These are phyloP conservation scores for Inga laurina DNA, from an alignment of 306 rosid genomes.

Conservation along the genomic window DNA sequence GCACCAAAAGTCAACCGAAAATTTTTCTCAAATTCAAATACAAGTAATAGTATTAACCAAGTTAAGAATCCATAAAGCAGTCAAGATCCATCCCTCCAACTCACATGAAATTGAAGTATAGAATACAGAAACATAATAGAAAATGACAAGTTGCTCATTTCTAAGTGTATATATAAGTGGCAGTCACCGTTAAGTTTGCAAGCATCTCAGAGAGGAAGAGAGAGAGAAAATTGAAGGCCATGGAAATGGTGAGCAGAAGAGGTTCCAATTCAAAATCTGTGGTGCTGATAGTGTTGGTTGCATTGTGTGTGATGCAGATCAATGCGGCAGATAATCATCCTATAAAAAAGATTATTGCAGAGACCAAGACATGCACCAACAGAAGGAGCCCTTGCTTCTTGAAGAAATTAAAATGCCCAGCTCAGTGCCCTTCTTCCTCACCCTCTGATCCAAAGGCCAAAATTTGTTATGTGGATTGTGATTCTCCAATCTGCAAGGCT, in stretches of 20 bases:
- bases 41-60: constrained; percentile 19
- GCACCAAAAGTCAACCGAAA: constrained; percentile 26
- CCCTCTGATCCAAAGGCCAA: constrained; percentile 60
- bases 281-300: constrained; percentile 37
- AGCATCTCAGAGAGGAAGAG: constrained; percentile 2
- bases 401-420: constrained; percentile 55
- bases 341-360: background rate
- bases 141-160: constrained; percentile 31
- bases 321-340: constrained; percentile 11
- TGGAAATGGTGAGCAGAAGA: constrained; percentile 42
- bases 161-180: constrained; percentile 4
- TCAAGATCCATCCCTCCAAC: constrained; percentile 5
- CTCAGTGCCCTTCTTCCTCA: constrained; percentile 57
- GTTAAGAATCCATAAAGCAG: constrained; percentile 20
- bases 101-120: background rate
- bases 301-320: constrained; percentile 39
- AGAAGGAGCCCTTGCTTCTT: constrained; percentile 50
- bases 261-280: constrained; percentile 21
- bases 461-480: constrained; percentile 68
- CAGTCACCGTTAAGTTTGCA: background rate
- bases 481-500: constrained; percentile 70
- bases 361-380: constrained; percentile 32
- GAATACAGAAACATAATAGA: background rate
- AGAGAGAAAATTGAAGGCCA: constrained; percentile 22
- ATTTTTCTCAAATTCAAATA: background rate